Conservation (phyloP, 805 yeast genomes). For the Lachancea quebecensis region DNA sequence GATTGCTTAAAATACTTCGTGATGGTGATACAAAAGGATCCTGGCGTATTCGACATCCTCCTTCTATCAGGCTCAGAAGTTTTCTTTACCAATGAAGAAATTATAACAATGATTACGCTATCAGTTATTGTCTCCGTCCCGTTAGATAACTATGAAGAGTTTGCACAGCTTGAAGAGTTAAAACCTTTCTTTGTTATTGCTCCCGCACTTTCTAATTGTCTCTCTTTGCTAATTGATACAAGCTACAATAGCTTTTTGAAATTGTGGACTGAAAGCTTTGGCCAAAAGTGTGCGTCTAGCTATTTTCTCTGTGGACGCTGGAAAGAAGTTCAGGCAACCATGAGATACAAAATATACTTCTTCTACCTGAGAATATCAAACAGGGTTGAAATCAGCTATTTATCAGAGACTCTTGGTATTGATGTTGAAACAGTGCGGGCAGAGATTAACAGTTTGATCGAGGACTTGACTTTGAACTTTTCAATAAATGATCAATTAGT, state of each 20-base stretch:
- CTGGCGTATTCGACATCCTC: background rate
- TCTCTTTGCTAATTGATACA: constrained; percentile 18
- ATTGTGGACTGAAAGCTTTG: constrained; percentile 20
- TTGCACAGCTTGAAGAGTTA: constrained; percentile 17
- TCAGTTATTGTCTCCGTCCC: constrained; percentile 24
- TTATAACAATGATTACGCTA: constrained; percentile 19
- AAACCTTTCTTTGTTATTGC: constrained; percentile 11
- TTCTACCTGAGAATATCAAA: constrained; percentile 26
- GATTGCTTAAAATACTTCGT: constrained; percentile 19
- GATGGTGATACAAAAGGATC: constrained; percentile 13
- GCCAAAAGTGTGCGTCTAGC: constrained; percentile 12
- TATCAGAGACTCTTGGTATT: constrained; percentile 20
- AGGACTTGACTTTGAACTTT: constrained; percentile 18
- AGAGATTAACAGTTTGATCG: constrained; percentile 18
- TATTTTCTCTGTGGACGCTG: constrained; percentile 17
- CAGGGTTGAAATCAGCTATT: constrained; percentile 18
- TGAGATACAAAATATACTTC: constrained; percentile 25
- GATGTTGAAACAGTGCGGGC: constrained; percentile 11
- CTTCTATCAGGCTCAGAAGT: background rate
- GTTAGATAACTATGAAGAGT: constrained; percentile 23
- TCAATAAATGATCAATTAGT: constrained; percentile 16
- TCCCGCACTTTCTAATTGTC: constrained; percentile 12
- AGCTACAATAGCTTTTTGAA: constrained; percentile 20
- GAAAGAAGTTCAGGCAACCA: constrained; percentile 14
- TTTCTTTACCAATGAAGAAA: constrained; percentile 15